Evolutionary conservation across 805 yeast genomes (phyloP).

Genomic region (Sungouiella thailandica): DNA sequence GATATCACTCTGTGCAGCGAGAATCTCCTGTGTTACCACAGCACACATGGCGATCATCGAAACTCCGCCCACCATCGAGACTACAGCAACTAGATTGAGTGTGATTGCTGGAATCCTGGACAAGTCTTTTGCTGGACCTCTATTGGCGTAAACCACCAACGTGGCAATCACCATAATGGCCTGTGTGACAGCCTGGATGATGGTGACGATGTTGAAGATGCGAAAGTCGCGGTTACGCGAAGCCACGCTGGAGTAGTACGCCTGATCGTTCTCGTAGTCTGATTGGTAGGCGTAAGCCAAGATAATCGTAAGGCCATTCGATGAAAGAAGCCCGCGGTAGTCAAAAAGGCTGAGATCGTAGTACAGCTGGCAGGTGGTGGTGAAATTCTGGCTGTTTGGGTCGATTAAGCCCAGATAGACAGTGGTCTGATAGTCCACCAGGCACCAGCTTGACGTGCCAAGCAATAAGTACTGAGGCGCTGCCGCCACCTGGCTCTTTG

Average conservation of each 20-base stretch:
- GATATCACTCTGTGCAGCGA: conserved; percentile 14
- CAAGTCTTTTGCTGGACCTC: conserved; percentile 32
- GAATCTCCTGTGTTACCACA: conserved; percentile 23
- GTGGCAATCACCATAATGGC: conserved; percentile 23
- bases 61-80: conserved; percentile 30
- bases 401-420: neutral
- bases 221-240: conserved; percentile 13
- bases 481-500: conserved; percentile 38
- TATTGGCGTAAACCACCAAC: conserved; percentile 31
- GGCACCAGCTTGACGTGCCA: conserved; percentile 9
- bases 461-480: conserved; percentile 45
- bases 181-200: conserved; percentile 26
- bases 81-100: conserved; percentile 31
- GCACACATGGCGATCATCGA: conserved; percentile 27
- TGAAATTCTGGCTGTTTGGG: conserved; percentile 2
- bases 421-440: conserved; percentile 7
- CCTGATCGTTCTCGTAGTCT: conserved; percentile 7
- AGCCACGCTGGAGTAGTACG: conserved; percentile 11
- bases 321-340: conserved; percentile 37
- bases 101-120: conserved; percentile 24
- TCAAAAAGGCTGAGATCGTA: conserved; percentile 29
- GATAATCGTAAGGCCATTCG: conserved; percentile 39
- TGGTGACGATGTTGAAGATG: conserved; percentile 24
- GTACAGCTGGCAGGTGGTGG: conserved; percentile 7
- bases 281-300: conserved; percentile 44